Conservation (phyloP, 257 asterid species). For the Primulina tabacum region DNA sequence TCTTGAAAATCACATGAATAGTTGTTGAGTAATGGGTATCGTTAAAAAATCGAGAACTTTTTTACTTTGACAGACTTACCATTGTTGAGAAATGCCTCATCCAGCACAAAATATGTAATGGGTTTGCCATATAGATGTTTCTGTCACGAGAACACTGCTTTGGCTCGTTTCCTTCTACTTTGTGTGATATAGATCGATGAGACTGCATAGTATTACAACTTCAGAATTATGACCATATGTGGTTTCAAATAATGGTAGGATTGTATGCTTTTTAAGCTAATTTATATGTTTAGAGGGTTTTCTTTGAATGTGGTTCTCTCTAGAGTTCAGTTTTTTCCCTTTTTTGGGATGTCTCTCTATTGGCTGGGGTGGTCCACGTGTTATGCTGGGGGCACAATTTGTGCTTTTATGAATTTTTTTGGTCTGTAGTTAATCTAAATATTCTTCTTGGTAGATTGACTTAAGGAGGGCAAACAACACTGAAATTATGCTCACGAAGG, state of each 20-base stretch:
- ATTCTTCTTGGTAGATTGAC: slow-evolving; percentile 62
- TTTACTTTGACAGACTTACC: not conserved
- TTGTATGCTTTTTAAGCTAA: not conserved
- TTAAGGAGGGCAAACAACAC: slow-evolving; percentile 97
- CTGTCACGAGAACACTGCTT: not conserved
- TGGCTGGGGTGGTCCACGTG: slow-evolving; percentile 9
- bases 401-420: not conserved
- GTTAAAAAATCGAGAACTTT: too few species aligned
- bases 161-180: not conserved
- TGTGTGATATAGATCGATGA: too few species aligned
- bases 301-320: not conserved
- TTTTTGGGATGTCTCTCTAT: not conserved
- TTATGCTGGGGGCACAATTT: slow-evolving; percentile 6
- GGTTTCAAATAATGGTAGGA: not conserved
- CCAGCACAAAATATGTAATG: not conserved
- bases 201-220: not conserved
- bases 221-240: not conserved
- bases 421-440: slow-evolving; percentile 16
- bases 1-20: too few species aligned
- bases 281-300: not conserved
- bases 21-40: not conserved
- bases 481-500: slow-evolving; percentile 98
- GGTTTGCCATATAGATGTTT: not conserved
- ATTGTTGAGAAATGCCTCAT: not conserved
- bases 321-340: not conserved